Conservation (phyloP, 257 asterid genomes). For the Nicotiana tabacum region DNA sequence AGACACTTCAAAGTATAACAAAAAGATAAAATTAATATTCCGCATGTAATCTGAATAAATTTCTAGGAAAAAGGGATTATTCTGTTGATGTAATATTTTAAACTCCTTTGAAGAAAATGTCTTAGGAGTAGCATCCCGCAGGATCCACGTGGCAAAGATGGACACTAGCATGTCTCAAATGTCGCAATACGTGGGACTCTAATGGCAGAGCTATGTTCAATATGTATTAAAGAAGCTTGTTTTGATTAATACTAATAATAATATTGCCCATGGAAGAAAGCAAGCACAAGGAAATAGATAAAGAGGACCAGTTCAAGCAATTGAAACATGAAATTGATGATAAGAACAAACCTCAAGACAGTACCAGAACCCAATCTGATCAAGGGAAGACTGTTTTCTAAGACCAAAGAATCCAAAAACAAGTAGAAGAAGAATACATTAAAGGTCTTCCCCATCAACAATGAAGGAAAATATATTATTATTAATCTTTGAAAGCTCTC, state of each 20-base stretch:
- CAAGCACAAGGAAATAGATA: not conserved
- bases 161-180: not conserved
- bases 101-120: too few relatives aligned
- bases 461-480: not conserved
- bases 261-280: not conserved
- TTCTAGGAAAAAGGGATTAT: too few relatives aligned
- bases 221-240: not conserved
- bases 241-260: too few relatives aligned
- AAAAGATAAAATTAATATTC: too few relatives aligned
- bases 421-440: not conserved
- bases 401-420: not conserved
- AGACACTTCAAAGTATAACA: too few relatives aligned
- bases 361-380: not conserved
- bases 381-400: not conserved
- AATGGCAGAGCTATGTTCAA: not conserved
- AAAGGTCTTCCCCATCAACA: conserved; percentile 33
- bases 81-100: too few relatives aligned
- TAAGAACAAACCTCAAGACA: not conserved
- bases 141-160: not conserved
- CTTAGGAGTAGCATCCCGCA: too few relatives aligned
- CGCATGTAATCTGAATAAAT: too few relatives aligned
- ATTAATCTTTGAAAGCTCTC: too few relatives aligned
- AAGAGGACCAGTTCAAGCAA: too few relatives aligned
- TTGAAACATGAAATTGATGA: not conserved
- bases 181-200: not conserved